These are phyloP conservation scores for Millerago galiae DNA, from an alignment of 805 yeast genomes.

Conservation along the genomic window DNA sequence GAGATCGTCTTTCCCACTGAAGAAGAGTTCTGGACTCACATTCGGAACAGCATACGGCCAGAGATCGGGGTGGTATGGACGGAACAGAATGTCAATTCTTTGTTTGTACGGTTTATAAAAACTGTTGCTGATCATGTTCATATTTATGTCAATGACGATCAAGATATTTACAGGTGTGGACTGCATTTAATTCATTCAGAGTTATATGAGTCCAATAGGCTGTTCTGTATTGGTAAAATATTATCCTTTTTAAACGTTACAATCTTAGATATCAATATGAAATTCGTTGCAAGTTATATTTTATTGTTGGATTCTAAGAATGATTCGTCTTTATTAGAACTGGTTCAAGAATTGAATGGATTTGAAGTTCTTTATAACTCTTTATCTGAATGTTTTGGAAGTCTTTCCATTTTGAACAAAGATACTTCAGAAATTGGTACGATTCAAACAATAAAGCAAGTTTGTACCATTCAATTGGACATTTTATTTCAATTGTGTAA, in stretches of 20 bases:
- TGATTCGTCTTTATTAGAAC: conserved; percentile 35
- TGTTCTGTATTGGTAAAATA: conserved; percentile 45
- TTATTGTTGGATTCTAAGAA: conserved; percentile 39
- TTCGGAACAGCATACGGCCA: conserved; percentile 12
- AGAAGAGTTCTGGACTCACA: conserved; percentile 18
- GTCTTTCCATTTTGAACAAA: conserved; percentile 17
- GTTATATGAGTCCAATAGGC: conserved; percentile 30
- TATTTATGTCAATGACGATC: conserved; percentile 20
- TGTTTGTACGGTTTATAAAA: conserved; percentile 18
- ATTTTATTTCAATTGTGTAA: conserved; percentile 51
- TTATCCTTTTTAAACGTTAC: conserved; percentile 37
- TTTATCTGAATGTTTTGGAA: conserved; percentile 28
- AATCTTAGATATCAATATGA: conserved; percentile 29
- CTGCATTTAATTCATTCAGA: conserved; percentile 27
- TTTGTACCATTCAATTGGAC: conserved; percentile 41
- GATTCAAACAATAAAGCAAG: conserved; percentile 28
- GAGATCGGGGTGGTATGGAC: conserved; percentile 5
- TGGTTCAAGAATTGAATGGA: conserved; percentile 43
- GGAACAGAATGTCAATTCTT: conserved; percentile 12
- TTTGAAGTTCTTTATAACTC: conserved; percentile 38
- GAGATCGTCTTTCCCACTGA: conserved; percentile 14
- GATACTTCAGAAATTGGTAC: conserved; percentile 28
- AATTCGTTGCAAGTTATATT: conserved; percentile 36
- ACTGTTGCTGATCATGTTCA: conserved; percentile 20
- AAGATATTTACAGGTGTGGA: conserved; percentile 31